Conservation (phyloP, 352 stramenopile genomes). For the Aphanomyces astaci region DNA sequence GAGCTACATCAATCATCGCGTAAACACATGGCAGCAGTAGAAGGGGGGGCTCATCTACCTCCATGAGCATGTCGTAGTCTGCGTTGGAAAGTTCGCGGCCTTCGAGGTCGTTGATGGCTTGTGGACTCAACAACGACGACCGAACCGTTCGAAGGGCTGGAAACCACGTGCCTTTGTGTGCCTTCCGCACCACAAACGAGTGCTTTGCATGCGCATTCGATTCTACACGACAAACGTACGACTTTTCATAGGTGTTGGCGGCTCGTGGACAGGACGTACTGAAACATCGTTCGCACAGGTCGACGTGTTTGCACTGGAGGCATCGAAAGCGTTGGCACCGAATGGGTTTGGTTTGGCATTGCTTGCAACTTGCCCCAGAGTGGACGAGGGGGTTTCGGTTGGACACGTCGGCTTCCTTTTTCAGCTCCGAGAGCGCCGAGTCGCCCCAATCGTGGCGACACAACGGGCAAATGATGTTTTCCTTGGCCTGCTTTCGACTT, state of each 20-base stretch:
- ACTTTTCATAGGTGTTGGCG: not conserved
- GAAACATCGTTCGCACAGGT: slow-evolving; percentile 70
- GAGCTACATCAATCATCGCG: slow-evolving; percentile 22
- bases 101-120: slow-evolving; percentile 55
- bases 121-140: slow-evolving; percentile 26
- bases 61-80: slow-evolving; percentile 70
- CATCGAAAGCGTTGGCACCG: slow-evolving; percentile 72
- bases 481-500: slow-evolving; percentile 68
- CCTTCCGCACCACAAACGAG: slow-evolving; percentile 62
- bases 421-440: slow-evolving; percentile 44
- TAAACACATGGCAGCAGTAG: not conserved
- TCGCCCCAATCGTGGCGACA: slow-evolving; percentile 78
- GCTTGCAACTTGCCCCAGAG: slow-evolving; percentile 49
- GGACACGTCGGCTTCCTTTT: slow-evolving; percentile 63
- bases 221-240: slow-evolving; percentile 30
- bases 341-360: slow-evolving; percentile 71
- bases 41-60: slow-evolving; percentile 30
- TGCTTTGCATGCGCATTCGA: slow-evolving; percentile 56
- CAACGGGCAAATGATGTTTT: slow-evolving; percentile 76
- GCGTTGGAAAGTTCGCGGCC: slow-evolving; percentile 72
- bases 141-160: slow-evolving; percentile 36
- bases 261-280: slow-evolving; percentile 33
- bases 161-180: slow-evolving; percentile 46
- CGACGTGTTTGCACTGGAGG: slow-evolving; percentile 66
- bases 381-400: slow-evolving; percentile 72